A percentile compares a stretch with the other conserved stretches of the same genome.
Evolutionary conservation across 257 asterid genomes (phyloP).

Genomic region (Nicotiana attenuata): DNA sequence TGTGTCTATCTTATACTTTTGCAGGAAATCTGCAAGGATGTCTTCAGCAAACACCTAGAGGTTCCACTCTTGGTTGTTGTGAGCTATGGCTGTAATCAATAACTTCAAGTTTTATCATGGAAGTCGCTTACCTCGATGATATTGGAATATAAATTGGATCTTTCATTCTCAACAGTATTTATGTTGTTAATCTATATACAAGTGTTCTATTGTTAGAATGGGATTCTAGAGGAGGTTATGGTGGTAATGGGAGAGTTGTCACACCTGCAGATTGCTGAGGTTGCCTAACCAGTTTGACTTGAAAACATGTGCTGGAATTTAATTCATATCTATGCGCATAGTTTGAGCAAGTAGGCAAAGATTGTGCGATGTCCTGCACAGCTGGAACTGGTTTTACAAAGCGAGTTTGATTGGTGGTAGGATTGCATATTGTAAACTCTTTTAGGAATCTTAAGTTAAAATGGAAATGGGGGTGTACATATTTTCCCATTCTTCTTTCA

Average conservation of each 20-base stretch:
- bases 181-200: neutral
- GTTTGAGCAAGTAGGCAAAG: neutral
- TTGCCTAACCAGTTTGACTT: neutral
- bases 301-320: neutral
- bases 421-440: conserved; percentile 17
- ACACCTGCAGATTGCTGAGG: neutral
- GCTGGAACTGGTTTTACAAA: neutral
- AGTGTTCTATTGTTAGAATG: neutral
- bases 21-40: neutral
- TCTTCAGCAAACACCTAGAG: neutral
- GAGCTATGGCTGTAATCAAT: neutral
- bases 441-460: neutral
- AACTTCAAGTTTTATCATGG: neutral
- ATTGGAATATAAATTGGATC: neutral
- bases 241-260: neutral
- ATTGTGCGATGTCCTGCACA: neutral
- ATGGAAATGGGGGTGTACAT: conserved; percentile 18
- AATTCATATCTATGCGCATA: neutral
- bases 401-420: neutral
- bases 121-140: neutral
- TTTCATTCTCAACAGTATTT: neutral
- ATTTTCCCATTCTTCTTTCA: neutral
- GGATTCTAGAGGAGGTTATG: neutral
- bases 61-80: neutral
- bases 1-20: neutral